phyloP scores from a whole-genome alignment of 1,139 yeast species.

The Taphrina confusa region DNA sequence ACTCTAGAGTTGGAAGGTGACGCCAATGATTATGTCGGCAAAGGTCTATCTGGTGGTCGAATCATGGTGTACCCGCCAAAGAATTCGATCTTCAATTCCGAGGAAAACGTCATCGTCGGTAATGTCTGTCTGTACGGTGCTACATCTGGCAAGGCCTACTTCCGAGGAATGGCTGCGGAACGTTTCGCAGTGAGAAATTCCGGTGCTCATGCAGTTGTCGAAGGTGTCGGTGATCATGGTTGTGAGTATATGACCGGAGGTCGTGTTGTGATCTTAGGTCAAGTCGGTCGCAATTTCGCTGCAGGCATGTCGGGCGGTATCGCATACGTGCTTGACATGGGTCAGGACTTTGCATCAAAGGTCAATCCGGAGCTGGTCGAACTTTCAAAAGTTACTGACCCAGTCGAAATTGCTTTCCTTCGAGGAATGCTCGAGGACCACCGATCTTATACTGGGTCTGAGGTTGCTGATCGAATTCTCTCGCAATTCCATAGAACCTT shows the following conservation, averaged over 20 bases:
- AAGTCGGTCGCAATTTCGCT: conserved; percentile 92
- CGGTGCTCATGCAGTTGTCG: conserved; percentile 95
- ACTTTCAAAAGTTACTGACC: conserved; percentile 72
- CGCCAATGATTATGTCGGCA: conserved; percentile 96
- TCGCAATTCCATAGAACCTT: conserved; percentile 83
- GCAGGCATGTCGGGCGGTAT: conserved; percentile 99
- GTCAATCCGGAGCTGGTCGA: conserved; percentile 84
- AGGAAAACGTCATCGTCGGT: conserved; percentile 94
- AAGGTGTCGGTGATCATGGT: conserved; percentile 98
- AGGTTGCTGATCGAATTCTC: conserved; percentile 79
- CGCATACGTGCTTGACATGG: conserved; percentile 93
- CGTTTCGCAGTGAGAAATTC: conserved; percentile 98
- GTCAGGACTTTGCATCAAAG: conserved; percentile 81
- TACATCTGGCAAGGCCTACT: conserved; percentile 88
- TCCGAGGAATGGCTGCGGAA: conserved; percentile 97
- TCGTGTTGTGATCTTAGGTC: conserved; percentile 87
- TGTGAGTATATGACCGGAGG: conserved; percentile 99
- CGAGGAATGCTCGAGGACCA: conserved; percentile 94
- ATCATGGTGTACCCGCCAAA: conserved; percentile 88
- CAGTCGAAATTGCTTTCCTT: conserved; percentile 89
- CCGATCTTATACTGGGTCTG: conserved; percentile 90
- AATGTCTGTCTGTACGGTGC: conserved; percentile 98
- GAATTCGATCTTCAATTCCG: conserved; percentile 81
- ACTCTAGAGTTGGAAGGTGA: conserved; percentile 96
- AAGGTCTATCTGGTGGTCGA: conserved; percentile 95